phyloP scores from a whole-genome alignment of 352 stramenopile species.

The Thalassiosira ordinaria region DNA sequence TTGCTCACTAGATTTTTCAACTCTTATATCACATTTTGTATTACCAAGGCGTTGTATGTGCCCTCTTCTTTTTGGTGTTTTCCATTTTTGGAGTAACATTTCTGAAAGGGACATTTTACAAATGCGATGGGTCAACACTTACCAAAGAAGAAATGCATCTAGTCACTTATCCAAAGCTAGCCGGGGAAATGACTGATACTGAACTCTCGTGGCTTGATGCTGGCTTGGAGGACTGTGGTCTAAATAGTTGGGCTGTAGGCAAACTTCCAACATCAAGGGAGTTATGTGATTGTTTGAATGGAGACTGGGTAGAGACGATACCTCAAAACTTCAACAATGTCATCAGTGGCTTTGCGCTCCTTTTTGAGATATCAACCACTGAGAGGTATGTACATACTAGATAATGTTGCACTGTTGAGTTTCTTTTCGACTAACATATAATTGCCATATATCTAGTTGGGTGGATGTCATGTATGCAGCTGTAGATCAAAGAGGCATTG shows the following conservation, averaged over 20 bases:
- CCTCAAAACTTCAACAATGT: constrained; percentile 72
- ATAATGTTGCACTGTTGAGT: too few relatives aligned
- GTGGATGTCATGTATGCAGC: constrained; percentile 90
- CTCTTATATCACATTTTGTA: constrained; percentile 49
- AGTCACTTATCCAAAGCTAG: constrained; percentile 39
- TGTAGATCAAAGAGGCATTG: constrained; percentile 89
- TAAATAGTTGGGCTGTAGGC: constrained; percentile 24
- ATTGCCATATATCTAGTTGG: constrained; percentile 68
- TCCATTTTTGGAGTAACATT: constrained; percentile 94
- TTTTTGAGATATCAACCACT: constrained; percentile 93
- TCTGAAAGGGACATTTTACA: constrained; percentile 90
- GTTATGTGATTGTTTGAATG: constrained; percentile 61
- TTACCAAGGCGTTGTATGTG: constrained; percentile 88
- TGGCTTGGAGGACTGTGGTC: constrained; percentile 13
- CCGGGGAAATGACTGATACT: constrained; percentile 27
- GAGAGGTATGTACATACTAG: constrained; percentile 86
- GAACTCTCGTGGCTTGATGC: constrained; percentile 40
- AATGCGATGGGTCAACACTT: constrained; percentile 86
- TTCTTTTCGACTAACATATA: neutral
- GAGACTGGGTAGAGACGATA: constrained; percentile 50
- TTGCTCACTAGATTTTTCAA: neutral
- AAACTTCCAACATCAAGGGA: constrained; percentile 64
- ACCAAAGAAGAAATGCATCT: constrained; percentile 29
- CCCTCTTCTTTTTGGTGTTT: constrained; percentile 95
- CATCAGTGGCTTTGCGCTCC: constrained; percentile 85